Base-by-base conservation (phyloP, 2,329 filamentous ascomycete species). In the Macrophomina phaseolina region DNA sequence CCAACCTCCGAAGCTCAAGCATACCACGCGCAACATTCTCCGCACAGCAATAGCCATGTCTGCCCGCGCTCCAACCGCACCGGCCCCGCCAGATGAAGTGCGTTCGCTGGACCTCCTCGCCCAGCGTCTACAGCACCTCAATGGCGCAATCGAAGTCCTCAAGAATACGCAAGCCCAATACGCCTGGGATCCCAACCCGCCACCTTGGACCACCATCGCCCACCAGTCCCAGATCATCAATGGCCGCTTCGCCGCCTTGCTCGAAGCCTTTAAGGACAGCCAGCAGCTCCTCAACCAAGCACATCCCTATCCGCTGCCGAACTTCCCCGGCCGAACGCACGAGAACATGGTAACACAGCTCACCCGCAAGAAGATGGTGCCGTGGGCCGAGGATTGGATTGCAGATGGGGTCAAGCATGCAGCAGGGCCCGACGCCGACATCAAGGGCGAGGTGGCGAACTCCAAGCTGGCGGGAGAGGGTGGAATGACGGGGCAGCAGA, bases 311-410 rank as follows among this genome's bases (percentile, higher is more conserved):
- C 93, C 93, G 0, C 88, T 89, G 12, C 91, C 92, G 2, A 89
- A 89, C 18, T 76, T 95, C 87, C 78, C 93, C 88, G 77, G 75
- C 23, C 4, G 90, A 87, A 45, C 89, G 86, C 71, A 89, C 85
- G 75, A 78, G 76, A 80, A 76, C 1, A 73, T 75, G 58, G 84
- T 94, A 1, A 83, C 86, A 32, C 87, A 90, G 72, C 83, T 97
- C 2, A 82, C 96, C 38, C 89, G 92, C 46, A 96, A 95, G 79
- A 95, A 95, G 76, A 85, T 93, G 58, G 92, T 95, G 71, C 91
- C 92, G 0, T 84, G 87, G 30, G 89, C 93, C 18, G 91, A 94
- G 75, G 87, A 89, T 66, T 89, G 90, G 80, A 88, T 94, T 32
- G 86, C 88, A 28, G 81, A 88, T 62, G 90, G 89, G 1, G 28